A percentile compares a stretch with the other conserved stretches of the same genome.
Evolutionary conservation across 495 filamentous ascomycete species (phyloP).

Genomic region (Podospora anserina): DNA sequence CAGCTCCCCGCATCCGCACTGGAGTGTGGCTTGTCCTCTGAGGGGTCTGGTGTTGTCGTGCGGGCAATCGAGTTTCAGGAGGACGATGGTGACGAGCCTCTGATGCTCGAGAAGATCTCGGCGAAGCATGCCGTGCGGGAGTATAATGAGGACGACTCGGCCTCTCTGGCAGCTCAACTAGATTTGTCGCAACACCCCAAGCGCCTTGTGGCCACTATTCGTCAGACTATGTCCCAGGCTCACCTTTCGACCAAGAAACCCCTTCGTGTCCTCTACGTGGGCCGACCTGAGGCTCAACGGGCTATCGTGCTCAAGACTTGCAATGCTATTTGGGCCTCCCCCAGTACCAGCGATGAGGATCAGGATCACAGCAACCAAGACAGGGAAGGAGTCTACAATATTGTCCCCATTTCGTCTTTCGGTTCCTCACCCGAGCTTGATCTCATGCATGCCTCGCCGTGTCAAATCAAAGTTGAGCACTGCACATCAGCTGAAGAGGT

Average conservation of each 20-base stretch:
- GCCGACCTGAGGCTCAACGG: slow-evolving; percentile 58
- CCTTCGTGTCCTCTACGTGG: slow-evolving; percentile 67
- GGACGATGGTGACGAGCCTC: slow-evolving; percentile 42
- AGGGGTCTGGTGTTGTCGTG: slow-evolving; percentile 28
- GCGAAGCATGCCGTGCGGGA: slow-evolving; percentile 62
- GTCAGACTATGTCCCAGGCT: slow-evolving; percentile 68
- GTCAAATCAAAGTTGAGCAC: slow-evolving; percentile 71
- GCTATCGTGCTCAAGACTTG: slow-evolving; percentile 74
- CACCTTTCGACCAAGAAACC: slow-evolving; percentile 62
- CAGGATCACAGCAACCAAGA: slow-evolving; percentile 24
- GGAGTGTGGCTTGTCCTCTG: slow-evolving; percentile 32
- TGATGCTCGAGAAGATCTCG: slow-evolving; percentile 53
- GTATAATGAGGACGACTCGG: slow-evolving; percentile 52
- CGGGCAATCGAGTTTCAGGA: slow-evolving; percentile 60
- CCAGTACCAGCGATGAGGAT: slow-evolving; percentile 22
- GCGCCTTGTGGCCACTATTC: slow-evolving; percentile 55
- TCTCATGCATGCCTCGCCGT: slow-evolving; percentile 63
- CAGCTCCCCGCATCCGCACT: slow-evolving; percentile 36
- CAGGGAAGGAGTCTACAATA: slow-evolving; percentile 55
- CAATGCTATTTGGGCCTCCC: slow-evolving; percentile 54
- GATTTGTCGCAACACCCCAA: slow-evolving; percentile 33
- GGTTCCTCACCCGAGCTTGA: slow-evolving; percentile 68
- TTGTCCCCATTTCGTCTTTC: slow-evolving; percentile 70
- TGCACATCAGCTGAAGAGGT: slow-evolving; percentile 56
- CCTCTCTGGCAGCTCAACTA: slow-evolving; percentile 44